Conservation (phyloP, 208 protist genomes). For the Tetramitus jugosus region DNA sequence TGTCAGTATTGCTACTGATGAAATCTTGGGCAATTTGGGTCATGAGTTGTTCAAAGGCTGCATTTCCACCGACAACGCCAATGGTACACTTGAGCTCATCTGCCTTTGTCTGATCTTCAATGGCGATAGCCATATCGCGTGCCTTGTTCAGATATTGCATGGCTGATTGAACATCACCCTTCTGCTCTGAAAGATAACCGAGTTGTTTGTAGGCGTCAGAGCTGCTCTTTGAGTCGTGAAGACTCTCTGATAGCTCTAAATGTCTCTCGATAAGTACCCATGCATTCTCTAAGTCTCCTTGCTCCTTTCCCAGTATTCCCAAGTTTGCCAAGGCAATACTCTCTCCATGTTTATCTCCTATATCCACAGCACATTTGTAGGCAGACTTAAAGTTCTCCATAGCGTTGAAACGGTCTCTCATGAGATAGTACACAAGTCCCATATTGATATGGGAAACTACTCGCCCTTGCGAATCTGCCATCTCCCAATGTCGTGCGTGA, state of each 20-base stretch:
- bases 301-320: constrained; percentile 23
- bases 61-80: neutral
- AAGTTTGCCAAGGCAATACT: constrained; percentile 36
- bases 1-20: neutral
- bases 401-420: constrained; percentile 12
- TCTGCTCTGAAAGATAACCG: neutral
- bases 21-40: neutral
- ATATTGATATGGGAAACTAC: constrained; percentile 36
- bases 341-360: constrained; percentile 34
- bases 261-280: constrained; percentile 30
- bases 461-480: constrained; percentile 23
- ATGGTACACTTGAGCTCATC: constrained; percentile 1
- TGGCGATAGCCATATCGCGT: neutral
- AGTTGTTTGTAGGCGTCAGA: constrained; percentile 7
- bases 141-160: neutral
- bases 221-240: neutral
- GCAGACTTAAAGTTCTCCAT: constrained; percentile 34
- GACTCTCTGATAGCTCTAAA: neutral
- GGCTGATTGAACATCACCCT: neutral
- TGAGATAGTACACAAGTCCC: constrained; percentile 22
- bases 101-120: neutral
- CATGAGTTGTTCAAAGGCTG: neutral
- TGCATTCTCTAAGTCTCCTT: constrained; percentile 31
- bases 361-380: constrained; percentile 28
- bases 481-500: constrained; percentile 32